Base-by-base conservation (phyloP, 352 stramenopile species). In the Plasmopara muralis region DNA sequence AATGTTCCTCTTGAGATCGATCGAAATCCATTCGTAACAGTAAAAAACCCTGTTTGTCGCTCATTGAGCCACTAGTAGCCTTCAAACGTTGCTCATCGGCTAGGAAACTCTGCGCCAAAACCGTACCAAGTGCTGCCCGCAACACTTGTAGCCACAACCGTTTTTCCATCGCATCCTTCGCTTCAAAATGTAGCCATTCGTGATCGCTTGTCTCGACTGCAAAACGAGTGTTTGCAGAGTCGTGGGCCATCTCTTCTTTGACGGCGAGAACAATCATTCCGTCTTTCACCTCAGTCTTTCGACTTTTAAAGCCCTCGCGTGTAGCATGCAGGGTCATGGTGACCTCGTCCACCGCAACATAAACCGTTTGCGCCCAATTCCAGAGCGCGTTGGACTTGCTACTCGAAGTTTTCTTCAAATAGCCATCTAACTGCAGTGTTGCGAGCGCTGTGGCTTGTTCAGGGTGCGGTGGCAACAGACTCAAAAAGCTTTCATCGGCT, bases 231-330 rank as follows among this genome's bases (percentile, higher is more conserved):
- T 14, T 34, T 29, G 55, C 39, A 40, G 55, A 49, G 12, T 58
- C 53, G 2, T 51, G n/a, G n/a, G n/a, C 58, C 10, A 62, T 52
- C 4, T 63, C 57, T 42, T 63, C 52, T 42, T 74, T 69, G 3
- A 72, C 63, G 1, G 66, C 64, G 0, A 82, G 47, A 0, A 74
- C 49, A 1, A 68, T 72, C 33, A 76, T 60, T 5, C 61, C 53
- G 10, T 51, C 52, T 28, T 59, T 38, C 20, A 56, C 47, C 0
- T 51, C 57, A 18, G 48, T 62, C 0, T 48, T 53, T 33, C 69
- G 70, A 15, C 64, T 57, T 30, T 86, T 85, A 34, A 79, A 87
- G 0, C 68, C 70, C 30, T 91, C 80, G 4, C 76, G 65, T 1
- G 74, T 74, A 1, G 72, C 73, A 50, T 78, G 83, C 16, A 88